Percentiles rank a stretch among this genome's conserved stretches.
These are phyloP conservation scores for Chytriomyces sp. DNA, from an alignment of 192 early-diverging fungal species.

Conservation along the genomic window DNA sequence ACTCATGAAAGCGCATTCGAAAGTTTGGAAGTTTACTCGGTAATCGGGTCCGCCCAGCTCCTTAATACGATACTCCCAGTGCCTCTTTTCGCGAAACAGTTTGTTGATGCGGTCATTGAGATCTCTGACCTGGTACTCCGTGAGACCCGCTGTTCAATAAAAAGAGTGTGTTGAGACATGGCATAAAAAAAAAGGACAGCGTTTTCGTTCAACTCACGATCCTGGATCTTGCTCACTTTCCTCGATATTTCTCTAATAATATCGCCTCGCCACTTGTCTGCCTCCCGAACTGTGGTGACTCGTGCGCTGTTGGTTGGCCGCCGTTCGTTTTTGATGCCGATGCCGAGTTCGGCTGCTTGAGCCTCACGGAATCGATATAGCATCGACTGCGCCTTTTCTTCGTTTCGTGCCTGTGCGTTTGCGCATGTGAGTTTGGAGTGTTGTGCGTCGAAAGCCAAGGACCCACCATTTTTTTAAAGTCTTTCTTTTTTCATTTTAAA, in stretches of 20 bases:
- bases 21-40: slow-evolving; percentile 56
- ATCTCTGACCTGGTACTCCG: slow-evolving; percentile 91
- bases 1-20: background rate
- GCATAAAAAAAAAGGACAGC: slow-evolving; percentile 11
- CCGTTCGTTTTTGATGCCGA: slow-evolving; percentile 64
- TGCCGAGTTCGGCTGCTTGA: slow-evolving; percentile 80
- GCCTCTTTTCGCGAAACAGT: slow-evolving; percentile 83
- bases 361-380: slow-evolving; percentile 97
- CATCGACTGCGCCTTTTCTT: slow-evolving; percentile 98
- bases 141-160: slow-evolving; percentile 66
- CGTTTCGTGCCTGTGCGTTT: slow-evolving; percentile 80
- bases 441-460: background rate
- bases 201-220: slow-evolving; percentile 60
- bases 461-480: too few relatives aligned
- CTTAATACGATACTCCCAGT: slow-evolving; percentile 89
- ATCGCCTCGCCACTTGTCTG: slow-evolving; percentile 91
- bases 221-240: slow-evolving; percentile 89
- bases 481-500: too few relatives aligned
- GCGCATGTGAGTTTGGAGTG: background rate
- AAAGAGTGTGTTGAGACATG: background rate
- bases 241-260: slow-evolving; percentile 87
- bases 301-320: slow-evolving; percentile 78
- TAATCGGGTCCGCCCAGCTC: slow-evolving; percentile 95
- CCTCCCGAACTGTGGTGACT: slow-evolving; percentile 74
- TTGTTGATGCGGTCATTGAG: slow-evolving; percentile 98